Evolutionary conservation across 108 stramenopile species (phyloP), one percentile per base, ranked within the genome.

Genomic region (Skeletonema marinoi): DNA sequence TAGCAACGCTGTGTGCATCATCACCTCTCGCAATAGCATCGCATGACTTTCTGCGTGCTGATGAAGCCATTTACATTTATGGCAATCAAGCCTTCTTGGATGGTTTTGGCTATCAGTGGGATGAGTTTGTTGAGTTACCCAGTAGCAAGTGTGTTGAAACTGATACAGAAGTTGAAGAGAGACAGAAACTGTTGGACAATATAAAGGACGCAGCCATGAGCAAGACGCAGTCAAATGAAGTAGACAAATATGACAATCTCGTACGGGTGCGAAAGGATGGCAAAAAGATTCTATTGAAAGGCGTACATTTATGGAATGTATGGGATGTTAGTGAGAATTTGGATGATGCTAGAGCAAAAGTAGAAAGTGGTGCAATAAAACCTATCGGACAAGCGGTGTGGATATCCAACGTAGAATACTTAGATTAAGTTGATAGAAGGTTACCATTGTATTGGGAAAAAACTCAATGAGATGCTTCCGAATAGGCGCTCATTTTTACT

Each of bases 371-470:
- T 41, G 66, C 71, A 2, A 75, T 82, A 16, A 63, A 66, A 11
- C 44, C 70, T 7, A 75, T 82, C 38, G 81, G 81, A 0, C 81
- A 82, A 29, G 81, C 81, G 41, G 81, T 82, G 35, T 82, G 81
- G 81, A 82, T 82, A 65, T 46, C 67, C n/a, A 6, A 66, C 11
- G 66, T 82, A 13, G 81, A 82, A 33, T 67, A 67, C 58, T 66
- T 82, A 33, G 65, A 71, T 29, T 56, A 73, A 46, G 48, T 19
- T 33, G 0, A 32, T 48, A n/a, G n/a, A 5, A 61, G 3, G 60
- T 42, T 42, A 42, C 36, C 63, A 64, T 19, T 64, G 32, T 9
- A 64, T 42, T 6, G 63, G 39, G 9, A 33, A 39, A n/a, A 64
- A 39, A 19, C 30, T 25, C 25, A 39, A 2, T 42, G 63, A 38